Evolutionary conservation across 495 filamentous ascomycete species (phyloP).

Genomic region (Xylaria longipes): DNA sequence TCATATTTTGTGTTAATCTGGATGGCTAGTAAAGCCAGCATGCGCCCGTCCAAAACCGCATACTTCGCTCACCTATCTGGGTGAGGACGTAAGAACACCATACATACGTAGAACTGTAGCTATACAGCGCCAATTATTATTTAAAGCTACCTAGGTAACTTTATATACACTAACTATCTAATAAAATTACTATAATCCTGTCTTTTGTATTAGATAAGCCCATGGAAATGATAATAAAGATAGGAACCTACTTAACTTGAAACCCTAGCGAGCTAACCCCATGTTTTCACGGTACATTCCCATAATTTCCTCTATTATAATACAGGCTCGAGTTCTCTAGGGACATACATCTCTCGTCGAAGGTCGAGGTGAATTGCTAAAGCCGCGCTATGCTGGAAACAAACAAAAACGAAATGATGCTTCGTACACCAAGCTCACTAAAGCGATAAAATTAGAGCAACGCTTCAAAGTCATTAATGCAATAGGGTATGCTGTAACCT

Average conservation of each 20-base stretch:
- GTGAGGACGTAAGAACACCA: not conserved
- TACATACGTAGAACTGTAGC: not conserved
- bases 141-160: not conserved
- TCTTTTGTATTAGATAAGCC: conserved; percentile 9
- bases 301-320: not conserved
- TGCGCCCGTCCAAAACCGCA: not conserved
- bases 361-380: not conserved
- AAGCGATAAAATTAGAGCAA: not conserved
- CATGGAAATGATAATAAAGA: not conserved
- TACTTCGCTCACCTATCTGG: not conserved
- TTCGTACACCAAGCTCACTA: not conserved
- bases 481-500: not conserved
- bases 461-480: not conserved
- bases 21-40: not conserved
- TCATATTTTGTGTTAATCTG: not conserved
- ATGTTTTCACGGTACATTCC: not conserved
- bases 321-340: not conserved
- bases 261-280: not conserved
- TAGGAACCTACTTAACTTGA: not conserved
- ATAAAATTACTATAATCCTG: conserved; percentile 1
- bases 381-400: not conserved
- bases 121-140: not conserved
- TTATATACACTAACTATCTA: not conserved
- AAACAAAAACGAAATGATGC: not conserved
- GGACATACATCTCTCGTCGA: not conserved